Evolutionary conservation across 495 filamentous ascomycete genomes (phyloP).

Genomic region (Neurospora sp.): DNA sequence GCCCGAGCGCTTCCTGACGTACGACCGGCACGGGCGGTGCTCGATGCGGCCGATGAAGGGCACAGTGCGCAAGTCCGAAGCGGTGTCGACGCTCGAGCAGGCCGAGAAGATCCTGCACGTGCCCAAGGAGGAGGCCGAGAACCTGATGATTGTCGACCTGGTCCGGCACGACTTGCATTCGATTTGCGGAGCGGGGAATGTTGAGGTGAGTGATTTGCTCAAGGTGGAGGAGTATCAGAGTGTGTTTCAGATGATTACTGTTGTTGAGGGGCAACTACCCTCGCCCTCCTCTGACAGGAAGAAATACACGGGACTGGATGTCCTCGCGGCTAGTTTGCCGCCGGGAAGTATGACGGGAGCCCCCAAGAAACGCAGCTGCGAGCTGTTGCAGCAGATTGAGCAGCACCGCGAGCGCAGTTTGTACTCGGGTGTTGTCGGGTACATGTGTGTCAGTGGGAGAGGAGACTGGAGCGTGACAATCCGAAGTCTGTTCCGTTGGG

Average conservation of each 20-base stretch:
- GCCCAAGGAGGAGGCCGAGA: conserved; percentile 88
- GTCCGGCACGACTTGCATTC: conserved; percentile 85
- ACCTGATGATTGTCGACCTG: conserved; percentile 96
- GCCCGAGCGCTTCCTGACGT: conserved; percentile 86
- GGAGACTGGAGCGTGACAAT: conserved; percentile 88
- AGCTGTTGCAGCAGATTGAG: conserved; percentile 66
- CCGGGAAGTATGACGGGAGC: conserved; percentile 94
- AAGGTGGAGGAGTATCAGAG: conserved; percentile 81
- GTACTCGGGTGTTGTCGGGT: conserved; percentile 84
- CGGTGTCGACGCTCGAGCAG: conserved; percentile 46
- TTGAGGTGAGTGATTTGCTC: conserved; percentile 58
- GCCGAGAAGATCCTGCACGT: conserved; percentile 61
- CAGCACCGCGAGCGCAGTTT: conserved; percentile 54
- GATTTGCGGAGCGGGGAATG: conserved; percentile 61
- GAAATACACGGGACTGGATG: conserved; percentile 54
- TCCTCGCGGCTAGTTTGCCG: conserved; percentile 67
- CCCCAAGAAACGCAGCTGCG: conserved; percentile 80
- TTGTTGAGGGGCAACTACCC: conserved; percentile 63
- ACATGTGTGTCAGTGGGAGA: conserved; percentile 72
- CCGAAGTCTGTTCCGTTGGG: conserved; percentile 61
- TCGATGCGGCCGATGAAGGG: conserved; percentile 88
- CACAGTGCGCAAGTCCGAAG: conserved; percentile 64
- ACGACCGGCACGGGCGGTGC: conserved; percentile 46
- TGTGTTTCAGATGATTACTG: conserved; percentile 83
- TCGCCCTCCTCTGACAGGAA: conserved; percentile 7